These are phyloP conservation scores for Akanthomyces dipterigenus DNA, from an alignment of 2,329 filamentous ascomycete genomes.

Conservation along the genomic window DNA sequence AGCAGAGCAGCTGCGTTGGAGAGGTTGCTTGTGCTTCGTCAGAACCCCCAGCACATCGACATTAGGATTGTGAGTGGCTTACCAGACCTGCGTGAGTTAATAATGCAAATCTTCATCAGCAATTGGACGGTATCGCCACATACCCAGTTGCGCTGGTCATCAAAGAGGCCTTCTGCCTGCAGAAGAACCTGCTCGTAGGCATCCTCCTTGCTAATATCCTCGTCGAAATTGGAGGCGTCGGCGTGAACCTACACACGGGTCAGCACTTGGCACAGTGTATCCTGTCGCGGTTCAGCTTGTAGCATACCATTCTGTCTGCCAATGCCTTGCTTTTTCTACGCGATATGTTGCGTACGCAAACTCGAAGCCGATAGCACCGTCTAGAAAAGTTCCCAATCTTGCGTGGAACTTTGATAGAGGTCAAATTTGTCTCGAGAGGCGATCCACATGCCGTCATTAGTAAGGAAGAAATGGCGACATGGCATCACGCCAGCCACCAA, in stretches of 20 bases:
- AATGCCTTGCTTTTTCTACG: background rate
- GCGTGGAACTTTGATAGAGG: background rate
- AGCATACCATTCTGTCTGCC: slow-evolving; percentile 5
- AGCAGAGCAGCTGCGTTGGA: slow-evolving; percentile 68
- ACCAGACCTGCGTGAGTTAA: slow-evolving; percentile 18
- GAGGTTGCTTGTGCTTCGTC: slow-evolving; percentile 54
- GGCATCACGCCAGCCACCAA: background rate
- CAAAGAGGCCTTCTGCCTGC: slow-evolving; percentile 62
- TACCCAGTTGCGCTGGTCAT: slow-evolving; percentile 76
- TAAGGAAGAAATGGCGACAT: slow-evolving; percentile 10
- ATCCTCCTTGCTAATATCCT: slow-evolving; percentile 60
- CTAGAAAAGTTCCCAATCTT: background rate
- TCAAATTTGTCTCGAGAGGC: slow-evolving; percentile 3
- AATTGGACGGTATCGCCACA: slow-evolving; percentile 16
- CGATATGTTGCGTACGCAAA: background rate
- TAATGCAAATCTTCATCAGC: too few relatives aligned
- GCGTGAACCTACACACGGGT: slow-evolving; percentile 57
- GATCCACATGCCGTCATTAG: slow-evolving; percentile 10
- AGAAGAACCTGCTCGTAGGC: slow-evolving; percentile 69
- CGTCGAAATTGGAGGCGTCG: slow-evolving; percentile 66
- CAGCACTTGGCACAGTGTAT: background rate
- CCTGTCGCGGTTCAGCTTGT: background rate
- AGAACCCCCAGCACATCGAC: background rate
- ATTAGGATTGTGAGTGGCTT: slow-evolving; percentile 4
- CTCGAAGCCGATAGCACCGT: background rate